Evolutionary conservation across 331 rosid genomes (phyloP).

Genomic region (Prunus yedoensis): DNA sequence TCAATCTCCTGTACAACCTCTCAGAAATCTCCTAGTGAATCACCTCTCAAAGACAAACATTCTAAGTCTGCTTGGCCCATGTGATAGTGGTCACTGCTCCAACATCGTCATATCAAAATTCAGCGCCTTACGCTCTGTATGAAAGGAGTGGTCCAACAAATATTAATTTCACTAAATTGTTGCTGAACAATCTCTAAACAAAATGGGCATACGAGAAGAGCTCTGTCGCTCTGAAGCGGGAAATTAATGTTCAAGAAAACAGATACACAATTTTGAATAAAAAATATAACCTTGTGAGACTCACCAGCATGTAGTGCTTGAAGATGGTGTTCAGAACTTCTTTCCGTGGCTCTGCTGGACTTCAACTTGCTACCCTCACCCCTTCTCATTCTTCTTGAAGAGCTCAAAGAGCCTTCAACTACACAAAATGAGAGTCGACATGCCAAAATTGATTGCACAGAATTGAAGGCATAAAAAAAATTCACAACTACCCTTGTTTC

Average conservation of each 20-base stretch:
- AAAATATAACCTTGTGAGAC: constrained; percentile 9
- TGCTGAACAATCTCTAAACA: not conserved
- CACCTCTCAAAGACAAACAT: not conserved
- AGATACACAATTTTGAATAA: not conserved
- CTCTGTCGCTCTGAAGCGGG: not conserved
- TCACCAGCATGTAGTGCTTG: constrained; percentile 46
- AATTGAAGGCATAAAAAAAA: not conserved
- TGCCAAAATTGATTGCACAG: not conserved
- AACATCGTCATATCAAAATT: constrained; percentile 1
- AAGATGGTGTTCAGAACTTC: constrained; percentile 29
- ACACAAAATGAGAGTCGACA: not conserved
- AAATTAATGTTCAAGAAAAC: not conserved
- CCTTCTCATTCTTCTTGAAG: constrained; percentile 49
- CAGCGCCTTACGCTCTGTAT: constrained; percentile 4
- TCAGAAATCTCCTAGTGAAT: not conserved
- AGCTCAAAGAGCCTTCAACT: constrained; percentile 90
- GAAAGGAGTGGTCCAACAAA: not conserved
- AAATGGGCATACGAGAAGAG: not conserved
- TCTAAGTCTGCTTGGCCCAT: not conserved
- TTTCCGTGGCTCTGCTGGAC: constrained; percentile 21
- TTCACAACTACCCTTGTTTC: not conserved
- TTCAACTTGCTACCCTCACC: constrained; percentile 41
- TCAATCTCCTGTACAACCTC: not conserved
- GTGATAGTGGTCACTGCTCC: not conserved
- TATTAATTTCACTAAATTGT: not conserved